Percentiles rank a stretch among this genome's conserved stretches.
phyloP scores from a whole-genome alignment of 2,329 filamentous ascomycete species.

The Xylariaceae sp. region DNA sequence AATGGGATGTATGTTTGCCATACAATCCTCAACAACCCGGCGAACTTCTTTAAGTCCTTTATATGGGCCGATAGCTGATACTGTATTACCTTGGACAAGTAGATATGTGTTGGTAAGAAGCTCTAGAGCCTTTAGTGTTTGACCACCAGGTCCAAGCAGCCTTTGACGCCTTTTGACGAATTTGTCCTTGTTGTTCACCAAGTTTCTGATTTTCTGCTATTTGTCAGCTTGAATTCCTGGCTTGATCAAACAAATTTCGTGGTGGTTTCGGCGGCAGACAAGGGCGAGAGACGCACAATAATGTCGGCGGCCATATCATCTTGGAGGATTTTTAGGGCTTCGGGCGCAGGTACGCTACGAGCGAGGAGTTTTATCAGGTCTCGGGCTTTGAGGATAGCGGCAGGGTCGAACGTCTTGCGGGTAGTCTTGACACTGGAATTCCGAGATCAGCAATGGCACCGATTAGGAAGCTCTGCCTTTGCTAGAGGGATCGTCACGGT shows the following conservation, averaged over 20 bases:
- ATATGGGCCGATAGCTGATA: conserved; percentile 85
- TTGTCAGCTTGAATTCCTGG: neutral
- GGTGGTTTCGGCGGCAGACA: too few relatives aligned
- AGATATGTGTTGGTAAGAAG: conserved; percentile 88
- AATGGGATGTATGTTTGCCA: conserved; percentile 95
- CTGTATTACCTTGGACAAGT: conserved; percentile 94
- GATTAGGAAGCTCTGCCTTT: too few relatives aligned
- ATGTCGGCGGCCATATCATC: conserved; percentile 91
- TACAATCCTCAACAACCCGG: conserved; percentile 87
- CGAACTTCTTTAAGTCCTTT: conserved; percentile 92
- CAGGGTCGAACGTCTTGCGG: conserved; percentile 71
- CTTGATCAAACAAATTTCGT: neutral
- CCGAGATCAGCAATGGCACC: too few relatives aligned
- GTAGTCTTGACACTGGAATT: conserved; percentile 71
- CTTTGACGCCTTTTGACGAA: conserved; percentile 94
- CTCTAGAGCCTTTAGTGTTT: conserved; percentile 79
- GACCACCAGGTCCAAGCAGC: conserved; percentile 86
- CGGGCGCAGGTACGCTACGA: conserved; percentile 84
- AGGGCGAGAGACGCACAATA: conserved; percentile 39
- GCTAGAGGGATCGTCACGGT: too few relatives aligned
- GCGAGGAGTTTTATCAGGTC: conserved; percentile 92
- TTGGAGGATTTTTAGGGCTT: conserved; percentile 90
- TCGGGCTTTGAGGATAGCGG: conserved; percentile 86
- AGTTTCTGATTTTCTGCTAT: conserved; percentile 70
- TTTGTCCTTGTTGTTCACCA: conserved; percentile 89